phyloP scores from a whole-genome alignment of 2,329 filamentous ascomycete genomes.

The Drechslerella stenobrocha region DNA sequence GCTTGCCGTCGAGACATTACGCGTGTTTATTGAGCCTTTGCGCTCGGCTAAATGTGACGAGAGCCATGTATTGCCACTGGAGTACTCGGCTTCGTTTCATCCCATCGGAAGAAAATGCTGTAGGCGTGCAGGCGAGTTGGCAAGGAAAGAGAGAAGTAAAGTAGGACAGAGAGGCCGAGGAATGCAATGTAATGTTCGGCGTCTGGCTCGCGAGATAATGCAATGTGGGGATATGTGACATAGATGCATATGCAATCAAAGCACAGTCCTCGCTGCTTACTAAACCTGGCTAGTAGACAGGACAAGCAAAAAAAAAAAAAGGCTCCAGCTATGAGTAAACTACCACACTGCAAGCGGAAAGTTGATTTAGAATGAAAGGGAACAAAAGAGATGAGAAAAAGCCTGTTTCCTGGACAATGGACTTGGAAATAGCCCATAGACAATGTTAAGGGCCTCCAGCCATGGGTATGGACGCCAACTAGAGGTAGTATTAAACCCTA shows the following conservation, averaged over 20 bases:
- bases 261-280: background rate
- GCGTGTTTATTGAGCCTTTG: background rate
- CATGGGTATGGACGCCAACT: slow-evolving; percentile 16
- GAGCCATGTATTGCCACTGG: background rate
- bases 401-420: background rate
- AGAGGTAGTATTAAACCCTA: slow-evolving; percentile 14
- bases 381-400: slow-evolving; percentile 4
- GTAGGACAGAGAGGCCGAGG: background rate
- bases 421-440: background rate
- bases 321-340: background rate
- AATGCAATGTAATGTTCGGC: background rate
- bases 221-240: background rate
- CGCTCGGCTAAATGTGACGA: slow-evolving; percentile 4
- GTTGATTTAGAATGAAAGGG: background rate
- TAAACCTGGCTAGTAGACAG: background rate
- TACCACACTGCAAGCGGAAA: background rate
- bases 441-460: too few species aligned
- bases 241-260: background rate
- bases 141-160: background rate
- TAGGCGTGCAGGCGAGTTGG: background rate
- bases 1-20: background rate
- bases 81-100: background rate
- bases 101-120: background rate
- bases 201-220: background rate
- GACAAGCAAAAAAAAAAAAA: background rate